A percentile compares a stretch with the other conserved stretches of the same genome.
These are phyloP conservation scores for Dalbergia cochinchinensis DNA, from an alignment of 306 rosid genomes.

Conservation along the genomic window DNA sequence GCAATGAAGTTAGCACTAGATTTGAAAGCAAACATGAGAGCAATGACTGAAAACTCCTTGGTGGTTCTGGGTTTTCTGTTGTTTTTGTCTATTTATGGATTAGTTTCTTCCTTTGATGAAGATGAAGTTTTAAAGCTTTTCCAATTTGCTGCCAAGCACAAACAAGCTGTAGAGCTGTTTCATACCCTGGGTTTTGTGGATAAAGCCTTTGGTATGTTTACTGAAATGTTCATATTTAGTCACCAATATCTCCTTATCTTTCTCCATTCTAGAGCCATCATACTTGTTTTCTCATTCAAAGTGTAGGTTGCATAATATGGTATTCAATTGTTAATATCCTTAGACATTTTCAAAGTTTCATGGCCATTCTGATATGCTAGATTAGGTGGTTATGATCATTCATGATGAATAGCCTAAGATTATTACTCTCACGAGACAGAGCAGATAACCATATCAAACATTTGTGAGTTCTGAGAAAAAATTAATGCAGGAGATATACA, in stretches of 20 bases:
- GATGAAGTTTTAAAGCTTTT: conserved; percentile 61
- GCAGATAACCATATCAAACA: not conserved
- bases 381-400: not conserved
- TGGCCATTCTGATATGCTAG: too few relatives aligned
- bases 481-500: not conserved
- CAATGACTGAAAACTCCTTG: conserved; percentile 43
- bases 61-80: conserved; percentile 63
- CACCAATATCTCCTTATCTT: not conserved
- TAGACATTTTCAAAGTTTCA: too few relatives aligned
- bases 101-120: conserved; percentile 49
- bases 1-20: conserved; percentile 61
- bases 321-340: too few relatives aligned
- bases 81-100: conserved; percentile 55
- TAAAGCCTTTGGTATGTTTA: conserved; percentile 58
- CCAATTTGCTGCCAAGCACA: conserved; percentile 51
- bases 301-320: too few relatives aligned
- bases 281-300: too few relatives aligned
- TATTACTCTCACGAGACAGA: too few relatives aligned
- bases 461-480: not conserved
- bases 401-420: not conserved
- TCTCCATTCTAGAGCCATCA: too few relatives aligned
- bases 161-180: conserved; percentile 55
- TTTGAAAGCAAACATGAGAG: conserved; percentile 53
- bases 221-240: conserved; percentile 18
- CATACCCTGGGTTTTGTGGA: conserved; percentile 52